phyloP scores from a whole-genome alignment of 2,329 filamentous ascomycete species.

The Emmonsia crescens region DNA sequence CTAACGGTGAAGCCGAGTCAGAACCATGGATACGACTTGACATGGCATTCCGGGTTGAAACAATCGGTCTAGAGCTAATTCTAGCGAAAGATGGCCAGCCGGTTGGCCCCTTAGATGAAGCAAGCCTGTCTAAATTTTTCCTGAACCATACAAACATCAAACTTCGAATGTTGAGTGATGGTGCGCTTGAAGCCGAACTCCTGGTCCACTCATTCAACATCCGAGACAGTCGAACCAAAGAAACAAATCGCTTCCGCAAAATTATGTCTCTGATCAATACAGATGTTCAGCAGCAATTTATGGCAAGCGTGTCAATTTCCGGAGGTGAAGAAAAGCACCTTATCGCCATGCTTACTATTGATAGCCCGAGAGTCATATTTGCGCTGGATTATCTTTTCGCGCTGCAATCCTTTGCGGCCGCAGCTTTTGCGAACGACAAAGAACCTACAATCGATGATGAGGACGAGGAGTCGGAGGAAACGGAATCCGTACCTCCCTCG shows the following conservation, averaged over 20 bases:
- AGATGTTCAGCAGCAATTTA: constrained; percentile 85
- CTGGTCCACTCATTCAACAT: constrained; percentile 92
- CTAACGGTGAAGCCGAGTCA: constrained; percentile 58
- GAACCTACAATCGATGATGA: constrained; percentile 23
- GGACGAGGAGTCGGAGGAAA: constrained; percentile 23
- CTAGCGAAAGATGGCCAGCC: constrained; percentile 64
- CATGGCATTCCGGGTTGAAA: constrained; percentile 77
- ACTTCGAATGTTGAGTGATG: constrained; percentile 83
- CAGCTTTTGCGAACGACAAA: constrained; percentile 52
- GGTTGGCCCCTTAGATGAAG: constrained; percentile 63
- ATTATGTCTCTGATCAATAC: constrained; percentile 98
- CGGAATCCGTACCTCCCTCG: not conserved
- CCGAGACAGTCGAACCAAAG: constrained; percentile 74
- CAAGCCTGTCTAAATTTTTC: constrained; percentile 87
- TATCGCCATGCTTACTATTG: constrained; percentile 85
- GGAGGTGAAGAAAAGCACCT: constrained; percentile 69
- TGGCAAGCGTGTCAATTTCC: constrained; percentile 92
- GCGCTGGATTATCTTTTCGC: constrained; percentile 92
- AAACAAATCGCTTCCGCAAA: constrained; percentile 91
- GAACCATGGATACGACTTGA: constrained; percentile 89
- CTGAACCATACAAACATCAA: constrained; percentile 88
- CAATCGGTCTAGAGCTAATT: constrained; percentile 78
- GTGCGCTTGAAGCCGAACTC: constrained; percentile 83
- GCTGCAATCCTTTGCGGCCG: constrained; percentile 69
- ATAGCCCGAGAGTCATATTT: constrained; percentile 90